Percentiles rank a stretch among this genome's conserved stretches.
phyloP scores from a whole-genome alignment of 2,329 filamentous ascomycete species.

The Botrytis aclada region DNA sequence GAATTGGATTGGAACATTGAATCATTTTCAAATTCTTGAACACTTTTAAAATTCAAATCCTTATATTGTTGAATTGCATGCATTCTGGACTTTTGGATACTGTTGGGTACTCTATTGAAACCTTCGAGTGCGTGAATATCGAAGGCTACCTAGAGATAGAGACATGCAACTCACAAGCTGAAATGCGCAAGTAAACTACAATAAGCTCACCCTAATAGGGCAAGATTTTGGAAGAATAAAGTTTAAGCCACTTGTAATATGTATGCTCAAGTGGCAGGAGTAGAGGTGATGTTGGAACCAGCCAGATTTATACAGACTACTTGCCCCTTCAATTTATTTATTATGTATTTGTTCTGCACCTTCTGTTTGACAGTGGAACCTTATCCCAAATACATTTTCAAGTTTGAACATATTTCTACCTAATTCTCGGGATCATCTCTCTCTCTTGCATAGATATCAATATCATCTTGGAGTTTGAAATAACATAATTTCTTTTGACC shows the following conservation, averaged over 20 bases:
- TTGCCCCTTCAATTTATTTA: too few relatives aligned
- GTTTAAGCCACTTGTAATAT: not conserved
- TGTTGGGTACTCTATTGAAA: too few relatives aligned
- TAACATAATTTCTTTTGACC: not conserved
- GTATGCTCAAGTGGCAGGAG: not conserved
- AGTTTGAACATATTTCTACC: not conserved
- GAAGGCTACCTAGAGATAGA: not conserved
- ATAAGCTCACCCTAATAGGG: not conserved
- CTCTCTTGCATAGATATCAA: not conserved
- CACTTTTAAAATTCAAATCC: too few relatives aligned
- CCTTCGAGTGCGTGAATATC: fast-evolving
- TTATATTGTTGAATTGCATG: too few relatives aligned
- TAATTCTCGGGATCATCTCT: not conserved
- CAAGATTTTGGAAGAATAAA: not conserved
- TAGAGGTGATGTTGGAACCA: not conserved
- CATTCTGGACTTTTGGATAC: too few relatives aligned
- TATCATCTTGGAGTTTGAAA: not conserved
- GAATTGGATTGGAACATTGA: too few relatives aligned
- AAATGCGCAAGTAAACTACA: not conserved
- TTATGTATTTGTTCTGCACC: not conserved
- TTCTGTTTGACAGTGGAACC: not conserved
- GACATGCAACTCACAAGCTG: not conserved
- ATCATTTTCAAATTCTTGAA: too few relatives aligned
- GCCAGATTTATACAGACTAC: too few relatives aligned
- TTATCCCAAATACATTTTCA: not conserved